phyloP scores from a whole-genome alignment of 352 stramenopile species.

The Phytophthora sp. region DNA sequence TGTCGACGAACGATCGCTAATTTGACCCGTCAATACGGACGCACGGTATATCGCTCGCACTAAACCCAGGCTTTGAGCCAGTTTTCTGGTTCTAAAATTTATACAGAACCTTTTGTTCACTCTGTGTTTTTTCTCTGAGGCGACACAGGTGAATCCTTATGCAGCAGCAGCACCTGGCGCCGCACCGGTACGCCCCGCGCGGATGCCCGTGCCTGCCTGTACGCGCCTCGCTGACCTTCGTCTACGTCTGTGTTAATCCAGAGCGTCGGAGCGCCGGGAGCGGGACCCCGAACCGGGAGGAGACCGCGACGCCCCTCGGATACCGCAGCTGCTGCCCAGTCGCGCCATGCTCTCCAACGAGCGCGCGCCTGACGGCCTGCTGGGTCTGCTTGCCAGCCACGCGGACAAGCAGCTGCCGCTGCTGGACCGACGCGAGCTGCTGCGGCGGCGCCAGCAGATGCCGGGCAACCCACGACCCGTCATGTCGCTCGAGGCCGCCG shows the following conservation, averaged over 20 bases:
- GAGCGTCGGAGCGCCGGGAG: constrained; percentile 11
- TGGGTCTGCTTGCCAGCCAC: constrained; percentile 37
- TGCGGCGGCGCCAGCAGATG: constrained; percentile 16
- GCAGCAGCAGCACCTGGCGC: constrained; percentile 10
- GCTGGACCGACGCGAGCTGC: constrained; percentile 26
- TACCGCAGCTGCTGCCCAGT: constrained; percentile 30
- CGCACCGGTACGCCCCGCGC: constrained; percentile 15
- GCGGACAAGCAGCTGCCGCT: constrained; percentile 41
- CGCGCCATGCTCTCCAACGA: constrained; percentile 15
- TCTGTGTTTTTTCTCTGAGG: too few species aligned
- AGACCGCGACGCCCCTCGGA: constrained; percentile 18
- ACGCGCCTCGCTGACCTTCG: background rate
- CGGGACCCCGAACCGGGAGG: constrained; percentile 7
- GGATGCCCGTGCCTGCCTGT: background rate
- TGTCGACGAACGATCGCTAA: too few species aligned
- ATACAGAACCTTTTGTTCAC: too few species aligned
- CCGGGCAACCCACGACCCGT: constrained; percentile 7
- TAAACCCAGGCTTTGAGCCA: too few species aligned
- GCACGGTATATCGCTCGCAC: too few species aligned
- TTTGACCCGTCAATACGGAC: too few species aligned
- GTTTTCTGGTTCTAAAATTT: too few species aligned
- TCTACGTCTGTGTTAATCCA: constrained; percentile 8
- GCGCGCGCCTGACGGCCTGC: constrained; percentile 17
- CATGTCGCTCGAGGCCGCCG: constrained; percentile 23
- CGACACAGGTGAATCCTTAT: too few species aligned